phyloP scores from a whole-genome alignment of 108 stramenopile genomes.

The Conticribra weissflogii region DNA sequence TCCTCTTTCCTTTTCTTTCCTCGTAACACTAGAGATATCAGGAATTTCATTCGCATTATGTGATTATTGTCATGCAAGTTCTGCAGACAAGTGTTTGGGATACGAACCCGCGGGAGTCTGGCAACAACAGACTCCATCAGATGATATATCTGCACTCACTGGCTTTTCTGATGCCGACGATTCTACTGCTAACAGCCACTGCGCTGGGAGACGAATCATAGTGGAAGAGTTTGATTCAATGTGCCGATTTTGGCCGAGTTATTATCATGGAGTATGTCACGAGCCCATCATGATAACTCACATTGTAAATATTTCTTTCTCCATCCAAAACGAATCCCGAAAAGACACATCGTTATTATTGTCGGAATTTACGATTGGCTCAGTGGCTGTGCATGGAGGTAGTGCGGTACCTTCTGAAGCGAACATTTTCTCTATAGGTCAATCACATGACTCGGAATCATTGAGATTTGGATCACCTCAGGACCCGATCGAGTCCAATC shows the following conservation, averaged over 20 bases:
- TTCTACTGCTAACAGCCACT: not conserved
- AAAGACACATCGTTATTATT: no score
- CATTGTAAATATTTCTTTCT: conserved; percentile 21
- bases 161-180: conserved; percentile 44
- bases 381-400: no score
- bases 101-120: conserved; percentile 2
- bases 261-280: conserved; percentile 16
- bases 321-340: conserved; percentile 16
- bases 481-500: no score
- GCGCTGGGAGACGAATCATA: not conserved
- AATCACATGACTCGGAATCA: no score
- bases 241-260: conserved; percentile 27
- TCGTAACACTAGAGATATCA: conserved; percentile 13
- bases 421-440: no score
- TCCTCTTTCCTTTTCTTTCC: no score
- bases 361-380: no score
- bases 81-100: not conserved
- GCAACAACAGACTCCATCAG: conserved; percentile 7
- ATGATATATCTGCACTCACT: conserved; percentile 43
- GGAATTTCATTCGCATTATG: conserved; percentile 45
- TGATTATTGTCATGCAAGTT: not conserved
- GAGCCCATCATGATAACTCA: conserved; percentile 34
- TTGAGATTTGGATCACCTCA: no score
- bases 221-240: conserved; percentile 26
- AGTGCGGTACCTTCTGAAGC: no score